Conservation (phyloP, 163 green algal species). For the Picocystis sp. region DNA sequence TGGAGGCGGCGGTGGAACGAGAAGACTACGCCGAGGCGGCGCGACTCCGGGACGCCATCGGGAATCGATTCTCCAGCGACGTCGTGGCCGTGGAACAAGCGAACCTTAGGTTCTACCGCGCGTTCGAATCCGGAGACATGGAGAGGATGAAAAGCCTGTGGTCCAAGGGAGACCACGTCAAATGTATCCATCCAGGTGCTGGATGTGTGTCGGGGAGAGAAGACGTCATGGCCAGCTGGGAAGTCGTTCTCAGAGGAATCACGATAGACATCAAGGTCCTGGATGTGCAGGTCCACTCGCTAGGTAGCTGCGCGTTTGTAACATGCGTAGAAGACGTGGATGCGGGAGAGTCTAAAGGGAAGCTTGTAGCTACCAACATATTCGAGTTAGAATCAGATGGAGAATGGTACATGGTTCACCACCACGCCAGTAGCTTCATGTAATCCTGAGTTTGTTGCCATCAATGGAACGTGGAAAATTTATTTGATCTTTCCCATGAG, state of each 20-base stretch:
- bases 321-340: slow-evolving; percentile 74
- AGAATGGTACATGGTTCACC: slow-evolving; percentile 59
- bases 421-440: slow-evolving; percentile 41
- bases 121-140: slow-evolving; percentile 33
- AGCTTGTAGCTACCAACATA: slow-evolving; percentile 70
- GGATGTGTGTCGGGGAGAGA: slow-evolving; percentile 49
- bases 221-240: slow-evolving; percentile 66
- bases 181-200: slow-evolving; percentile 63
- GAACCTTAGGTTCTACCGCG: slow-evolving; percentile 65
- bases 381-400: slow-evolving; percentile 62
- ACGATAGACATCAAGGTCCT: slow-evolving; percentile 49
- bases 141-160: slow-evolving; percentile 59
- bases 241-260: slow-evolving; percentile 31
- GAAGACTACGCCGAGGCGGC: slow-evolving; percentile 61
- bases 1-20: slow-evolving; percentile 36
- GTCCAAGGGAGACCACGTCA: slow-evolving; percentile 64
- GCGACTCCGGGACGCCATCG: slow-evolving; percentile 42
- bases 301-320: slow-evolving; percentile 36
- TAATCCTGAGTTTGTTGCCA: no score
- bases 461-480: no score
- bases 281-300: slow-evolving; percentile 49
- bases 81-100: slow-evolving; percentile 55
- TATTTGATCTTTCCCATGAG: no score
- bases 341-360: slow-evolving; percentile 29
- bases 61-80: slow-evolving; percentile 27